Conservation (phyloP, 768 basidiomycete species). For the Porphyrellus cyaneotinctus region DNA sequence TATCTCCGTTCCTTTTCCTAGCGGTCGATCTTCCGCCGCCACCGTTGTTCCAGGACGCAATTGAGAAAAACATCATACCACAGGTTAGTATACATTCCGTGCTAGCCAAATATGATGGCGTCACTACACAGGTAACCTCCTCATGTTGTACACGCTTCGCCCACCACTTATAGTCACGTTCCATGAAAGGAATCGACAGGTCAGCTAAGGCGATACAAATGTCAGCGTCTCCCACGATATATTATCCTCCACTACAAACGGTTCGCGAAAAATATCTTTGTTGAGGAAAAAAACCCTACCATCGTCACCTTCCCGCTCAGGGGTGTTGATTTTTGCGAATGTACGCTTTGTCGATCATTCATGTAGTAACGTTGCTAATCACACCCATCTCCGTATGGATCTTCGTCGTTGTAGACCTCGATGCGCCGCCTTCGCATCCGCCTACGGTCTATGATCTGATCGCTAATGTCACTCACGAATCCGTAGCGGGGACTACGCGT, state of each 20-base stretch:
- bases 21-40: constrained; percentile 95
- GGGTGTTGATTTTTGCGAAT: constrained; percentile 89
- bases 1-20: constrained; percentile 92
- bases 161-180: constrained; percentile 10
- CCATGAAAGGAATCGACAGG: constrained; percentile 72
- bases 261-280: constrained; percentile 94
- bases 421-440: constrained; percentile 55
- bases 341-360: constrained; percentile 48
- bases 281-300: constrained; percentile 98
- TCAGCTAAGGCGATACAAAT: constrained; percentile 84
- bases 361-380: constrained; percentile 20
- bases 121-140: constrained; percentile 70
- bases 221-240: constrained; percentile 84
- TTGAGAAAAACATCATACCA: constrained; percentile 98
- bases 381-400: constrained; percentile 22
- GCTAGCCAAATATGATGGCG: constrained; percentile 91
- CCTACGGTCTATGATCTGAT: constrained; percentile 87
- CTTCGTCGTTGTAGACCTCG: constrained; percentile 59
- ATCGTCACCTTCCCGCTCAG: constrained; percentile 96
- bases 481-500: constrained; percentile 91
- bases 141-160: constrained; percentile 18
- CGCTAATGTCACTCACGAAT: constrained; percentile 93
- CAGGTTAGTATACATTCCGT: constrained; percentile 91
- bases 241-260: constrained; percentile 94
- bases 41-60: constrained; percentile 93